Evolutionary conservation across 2,329 filamentous ascomycete species (phyloP), one percentile per base, ranked within the genome.

Genomic region (Stemphylium vesicarium): DNA sequence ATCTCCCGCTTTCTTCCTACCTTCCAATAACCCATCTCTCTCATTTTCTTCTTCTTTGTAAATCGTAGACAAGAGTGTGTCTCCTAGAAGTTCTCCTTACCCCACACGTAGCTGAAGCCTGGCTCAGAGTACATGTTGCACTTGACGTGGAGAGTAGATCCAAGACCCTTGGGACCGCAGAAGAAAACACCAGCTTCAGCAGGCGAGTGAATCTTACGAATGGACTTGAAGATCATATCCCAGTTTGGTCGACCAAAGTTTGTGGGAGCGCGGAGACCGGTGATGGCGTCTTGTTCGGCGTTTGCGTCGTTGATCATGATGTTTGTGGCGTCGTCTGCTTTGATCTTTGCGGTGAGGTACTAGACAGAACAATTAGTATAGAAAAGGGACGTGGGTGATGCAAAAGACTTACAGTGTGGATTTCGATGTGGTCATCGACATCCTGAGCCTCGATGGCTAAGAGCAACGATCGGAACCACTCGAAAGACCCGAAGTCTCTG

Each of bases 301-400:
- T 92, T 91, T 73, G 88, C 90, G 67, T 93, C 90, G 79, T 94
- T 93, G 81, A 94, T 92, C 90, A 94, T 94, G 79, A 95, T 94
- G 78, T 95, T 94, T 40, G 90, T 92, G 44, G 90, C 90, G 70
- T 94, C 91, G 73, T 93, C 90, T 22, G 86, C 84, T 80, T 92
- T 92, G 79, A 94, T 92, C 81, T 90, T 92, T 68, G 90, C 91
- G 2, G 91, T 95, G 53, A 96, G 83, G 74, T 95, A 96, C 80
- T 83, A 50, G 16, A 46, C 7, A 35, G 9, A 13, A 29, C 16
- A 24, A 40, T 68, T 65, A 72, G 62, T 42, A 22, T 15, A 12
- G 3, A 15, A 15, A 18, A 15, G 46, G 10, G 31, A 4, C 22
- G 11, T 26, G 5, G n/a, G 24, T 39, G 16, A 24, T 24, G 16